Conservation (phyloP, 1,284 basidiomycete species). For the Microbotryomycetes sp. region DNA sequence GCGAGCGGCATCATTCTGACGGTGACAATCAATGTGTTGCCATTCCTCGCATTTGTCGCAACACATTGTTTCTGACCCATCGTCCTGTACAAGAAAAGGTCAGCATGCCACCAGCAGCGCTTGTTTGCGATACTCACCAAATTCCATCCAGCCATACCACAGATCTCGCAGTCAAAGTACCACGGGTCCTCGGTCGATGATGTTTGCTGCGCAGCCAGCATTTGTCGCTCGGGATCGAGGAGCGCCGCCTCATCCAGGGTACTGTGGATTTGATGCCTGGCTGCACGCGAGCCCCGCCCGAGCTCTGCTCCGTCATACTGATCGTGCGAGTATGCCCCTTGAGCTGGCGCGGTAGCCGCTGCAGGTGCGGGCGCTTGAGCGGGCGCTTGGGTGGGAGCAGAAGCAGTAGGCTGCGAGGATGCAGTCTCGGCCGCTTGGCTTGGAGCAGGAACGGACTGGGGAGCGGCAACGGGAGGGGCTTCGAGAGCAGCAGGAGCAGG, state of each 20-base stretch:
- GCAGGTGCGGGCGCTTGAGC: neutral
- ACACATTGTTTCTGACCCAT: constrained; percentile 63
- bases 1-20: constrained; percentile 33
- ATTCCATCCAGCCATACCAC: constrained; percentile 60
- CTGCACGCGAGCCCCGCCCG: neutral
- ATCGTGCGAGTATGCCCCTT: neutral
- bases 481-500: neutral
- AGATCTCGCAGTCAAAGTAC: constrained; percentile 78
- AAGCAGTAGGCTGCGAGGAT: neutral
- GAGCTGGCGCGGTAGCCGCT: neutral
- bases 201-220: neutral
- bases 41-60: constrained; percentile 71
- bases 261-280: neutral
- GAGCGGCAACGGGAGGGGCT: neutral
- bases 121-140: constrained; percentile 46
- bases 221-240: constrained; percentile 3
- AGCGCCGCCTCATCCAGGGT: neutral
- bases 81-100: constrained; percentile 51
- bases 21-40: constrained; percentile 44
- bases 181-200: constrained; percentile 53
- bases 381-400: neutral
- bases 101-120: constrained; percentile 1
- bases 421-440: too few relatives aligned
- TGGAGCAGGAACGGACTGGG: neutral
- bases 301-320: too few relatives aligned